Conservation (phyloP, 768 basidiomycete genomes). For the Epithele typhae region DNA sequence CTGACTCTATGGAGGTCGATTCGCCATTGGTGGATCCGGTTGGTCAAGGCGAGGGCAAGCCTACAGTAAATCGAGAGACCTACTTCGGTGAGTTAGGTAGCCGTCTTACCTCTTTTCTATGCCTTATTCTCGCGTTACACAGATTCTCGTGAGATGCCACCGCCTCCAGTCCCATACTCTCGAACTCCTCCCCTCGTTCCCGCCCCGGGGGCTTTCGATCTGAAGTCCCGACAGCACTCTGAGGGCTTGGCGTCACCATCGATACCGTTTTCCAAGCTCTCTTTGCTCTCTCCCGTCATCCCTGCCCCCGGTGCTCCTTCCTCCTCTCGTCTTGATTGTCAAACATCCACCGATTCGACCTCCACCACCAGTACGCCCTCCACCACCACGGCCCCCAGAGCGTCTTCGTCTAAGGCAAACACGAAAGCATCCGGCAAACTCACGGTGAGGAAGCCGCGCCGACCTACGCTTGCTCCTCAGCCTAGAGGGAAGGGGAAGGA, state of each 20-base stretch:
- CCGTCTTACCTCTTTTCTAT: not conserved
- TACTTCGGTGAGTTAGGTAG: constrained; percentile 16
- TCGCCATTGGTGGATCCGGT: too few relatives aligned
- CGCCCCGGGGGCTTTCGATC: constrained; percentile 9
- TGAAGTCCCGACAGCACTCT: not conserved
- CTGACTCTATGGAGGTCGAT: too few relatives aligned
- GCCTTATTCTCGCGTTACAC: too few relatives aligned
- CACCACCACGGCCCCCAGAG: not conserved
- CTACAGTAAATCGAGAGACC: not conserved
- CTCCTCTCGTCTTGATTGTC: constrained; percentile 4
- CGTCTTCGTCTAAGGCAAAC: not conserved
- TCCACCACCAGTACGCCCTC: not conserved
- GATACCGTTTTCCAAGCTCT: constrained; percentile 48
- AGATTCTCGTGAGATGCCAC: constrained; percentile 45
- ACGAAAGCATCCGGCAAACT: too few relatives aligned
- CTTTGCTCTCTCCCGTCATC: constrained; percentile 36
- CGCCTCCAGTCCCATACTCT: constrained; percentile 45
- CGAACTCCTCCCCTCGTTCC: constrained; percentile 35
- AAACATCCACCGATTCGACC: not conserved
- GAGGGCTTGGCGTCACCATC: constrained; percentile 37
- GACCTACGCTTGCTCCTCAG: not conserved
- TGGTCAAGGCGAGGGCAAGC: too few relatives aligned
- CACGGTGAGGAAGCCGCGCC: constrained; percentile 4
- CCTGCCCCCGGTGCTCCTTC: constrained; percentile 5
- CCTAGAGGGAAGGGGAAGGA: not conserved